phyloP scores from a whole-genome alignment of 805 yeast species.

The Maudiozyma turicensis region DNA sequence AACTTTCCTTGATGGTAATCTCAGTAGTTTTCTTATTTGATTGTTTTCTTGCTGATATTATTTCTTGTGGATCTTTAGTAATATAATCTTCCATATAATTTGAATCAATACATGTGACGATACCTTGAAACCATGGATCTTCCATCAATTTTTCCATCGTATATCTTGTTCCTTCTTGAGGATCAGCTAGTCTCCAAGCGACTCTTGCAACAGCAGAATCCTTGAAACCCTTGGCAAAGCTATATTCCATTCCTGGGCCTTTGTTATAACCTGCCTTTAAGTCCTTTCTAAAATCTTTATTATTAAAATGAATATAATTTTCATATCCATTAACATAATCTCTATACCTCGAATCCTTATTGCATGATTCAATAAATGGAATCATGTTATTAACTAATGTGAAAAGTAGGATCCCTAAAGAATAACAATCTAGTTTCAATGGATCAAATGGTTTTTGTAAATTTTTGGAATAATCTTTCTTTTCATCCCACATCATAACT shows the following conservation, averaged over 20 bases:
- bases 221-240: constrained; percentile 53
- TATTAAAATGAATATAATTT: constrained; percentile 28
- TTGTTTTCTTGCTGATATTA: background rate
- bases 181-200: constrained; percentile 69
- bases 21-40: background rate
- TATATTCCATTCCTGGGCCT: constrained; percentile 67
- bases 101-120: constrained; percentile 44
- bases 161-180: constrained; percentile 44
- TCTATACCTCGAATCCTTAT: constrained; percentile 41
- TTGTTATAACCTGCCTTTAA: constrained; percentile 27
- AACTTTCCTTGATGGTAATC: background rate
- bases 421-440: constrained; percentile 62
- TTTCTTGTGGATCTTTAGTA: constrained; percentile 8
- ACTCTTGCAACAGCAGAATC: constrained; percentile 54
- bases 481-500: constrained; percentile 39
- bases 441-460: constrained; percentile 43
- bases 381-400: constrained; percentile 47
- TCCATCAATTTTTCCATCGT: constrained; percentile 42
- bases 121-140: constrained; percentile 53
- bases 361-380: constrained; percentile 48
- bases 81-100: constrained; percentile 9
- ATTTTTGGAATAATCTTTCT: constrained; percentile 27
- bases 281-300: constrained; percentile 39
- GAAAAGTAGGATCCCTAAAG: constrained; percentile 59
- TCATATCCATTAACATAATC: constrained; percentile 46